phyloP scores from a whole-genome alignment of 768 basidiomycete species.

The Pisolithus sp. region DNA sequence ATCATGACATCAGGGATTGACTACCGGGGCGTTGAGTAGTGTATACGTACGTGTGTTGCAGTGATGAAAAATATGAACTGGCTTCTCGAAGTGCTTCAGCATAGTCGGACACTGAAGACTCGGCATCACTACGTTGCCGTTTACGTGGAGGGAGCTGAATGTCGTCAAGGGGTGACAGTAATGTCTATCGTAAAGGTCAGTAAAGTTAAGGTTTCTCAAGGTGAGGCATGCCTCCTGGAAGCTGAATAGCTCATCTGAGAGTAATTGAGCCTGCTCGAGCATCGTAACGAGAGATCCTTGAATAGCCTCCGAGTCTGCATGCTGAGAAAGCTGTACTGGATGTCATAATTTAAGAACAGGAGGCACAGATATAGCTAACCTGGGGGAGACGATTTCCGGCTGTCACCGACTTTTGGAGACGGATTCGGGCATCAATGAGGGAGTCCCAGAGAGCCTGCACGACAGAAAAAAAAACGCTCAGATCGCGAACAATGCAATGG shows the following conservation, averaged over 20 bases:
- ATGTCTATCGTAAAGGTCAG: slow-evolving; percentile 30
- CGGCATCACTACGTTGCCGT: slow-evolving; percentile 36
- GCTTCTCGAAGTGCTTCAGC: slow-evolving; percentile 35
- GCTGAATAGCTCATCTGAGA: slow-evolving; percentile 63
- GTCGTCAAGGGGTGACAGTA: slow-evolving; percentile 43
- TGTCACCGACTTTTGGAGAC: slow-evolving; percentile 72
- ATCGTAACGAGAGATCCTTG: slow-evolving; percentile 43
- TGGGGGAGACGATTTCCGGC: slow-evolving; percentile 60
- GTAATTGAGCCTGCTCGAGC: slow-evolving; percentile 50
- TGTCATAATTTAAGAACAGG: slow-evolving; percentile 8
- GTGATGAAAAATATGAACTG: slow-evolving; percentile 32
- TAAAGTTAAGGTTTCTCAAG: slow-evolving; percentile 1
- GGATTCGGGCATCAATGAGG: slow-evolving; percentile 86
- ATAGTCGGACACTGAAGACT: slow-evolving; percentile 5
- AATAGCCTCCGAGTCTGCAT: slow-evolving; percentile 30
- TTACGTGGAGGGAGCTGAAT: slow-evolving; percentile 49
- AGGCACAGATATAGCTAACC: slow-evolving; percentile 34
- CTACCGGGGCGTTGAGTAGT: not conserved
- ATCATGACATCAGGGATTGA: slow-evolving; percentile 3
- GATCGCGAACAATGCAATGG: slow-evolving; percentile 1
- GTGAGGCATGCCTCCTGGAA: slow-evolving; percentile 54
- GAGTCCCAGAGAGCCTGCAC: slow-evolving; percentile 76
- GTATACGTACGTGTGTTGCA: slow-evolving; percentile 49
- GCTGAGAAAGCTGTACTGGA: slow-evolving; percentile 26
- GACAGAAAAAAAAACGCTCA: slow-evolving; percentile 3